These are phyloP conservation scores for Spizellomyces sp. DNA, from an alignment of 192 early-diverging fungal genomes.

Conservation along the genomic window DNA sequence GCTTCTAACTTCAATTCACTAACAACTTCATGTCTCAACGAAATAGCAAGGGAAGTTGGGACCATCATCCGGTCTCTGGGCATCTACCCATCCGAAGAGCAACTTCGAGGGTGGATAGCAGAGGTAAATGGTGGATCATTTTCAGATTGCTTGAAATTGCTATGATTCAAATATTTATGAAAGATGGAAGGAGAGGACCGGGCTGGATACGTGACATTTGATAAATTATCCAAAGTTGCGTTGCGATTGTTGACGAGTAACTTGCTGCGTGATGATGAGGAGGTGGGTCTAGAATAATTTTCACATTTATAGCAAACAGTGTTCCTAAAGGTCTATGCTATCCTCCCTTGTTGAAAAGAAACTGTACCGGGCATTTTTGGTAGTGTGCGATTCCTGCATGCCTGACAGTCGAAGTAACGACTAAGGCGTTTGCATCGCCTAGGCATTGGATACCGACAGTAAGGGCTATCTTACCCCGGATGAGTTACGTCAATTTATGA, in stretches of 20 bases:
- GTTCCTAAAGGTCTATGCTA: too few relatives aligned
- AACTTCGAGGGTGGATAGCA: constrained; percentile 47
- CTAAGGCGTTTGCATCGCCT: not conserved
- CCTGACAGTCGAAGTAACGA: too few relatives aligned
- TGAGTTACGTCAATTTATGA: constrained; percentile 42
- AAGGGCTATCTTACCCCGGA: constrained; percentile 55
- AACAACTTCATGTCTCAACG: too few relatives aligned
- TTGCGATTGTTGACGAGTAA: constrained; percentile 31
- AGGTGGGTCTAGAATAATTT: constrained; percentile 12
- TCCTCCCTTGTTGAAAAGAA: not conserved
- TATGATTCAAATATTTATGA: not conserved
- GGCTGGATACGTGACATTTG: constrained; percentile 47
- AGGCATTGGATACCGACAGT: constrained; percentile 52
- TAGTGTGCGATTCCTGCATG: not conserved
- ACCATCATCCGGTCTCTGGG: constrained; percentile 53
- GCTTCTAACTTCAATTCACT: too few relatives aligned
- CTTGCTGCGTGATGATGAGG: constrained; percentile 43
- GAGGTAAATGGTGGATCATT: constrained; percentile 31
- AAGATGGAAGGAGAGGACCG: constrained; percentile 58
- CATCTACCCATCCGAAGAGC: constrained; percentile 52
- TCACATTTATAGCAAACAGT: too few relatives aligned
- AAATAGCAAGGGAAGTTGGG: constrained; percentile 52
- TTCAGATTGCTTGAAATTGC: not conserved
- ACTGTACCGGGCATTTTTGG: constrained; percentile 53
- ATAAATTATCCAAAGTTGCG: constrained; percentile 39